phyloP scores from a whole-genome alignment of 345 rosid species.

The Noccaea bulbosa region DNA sequence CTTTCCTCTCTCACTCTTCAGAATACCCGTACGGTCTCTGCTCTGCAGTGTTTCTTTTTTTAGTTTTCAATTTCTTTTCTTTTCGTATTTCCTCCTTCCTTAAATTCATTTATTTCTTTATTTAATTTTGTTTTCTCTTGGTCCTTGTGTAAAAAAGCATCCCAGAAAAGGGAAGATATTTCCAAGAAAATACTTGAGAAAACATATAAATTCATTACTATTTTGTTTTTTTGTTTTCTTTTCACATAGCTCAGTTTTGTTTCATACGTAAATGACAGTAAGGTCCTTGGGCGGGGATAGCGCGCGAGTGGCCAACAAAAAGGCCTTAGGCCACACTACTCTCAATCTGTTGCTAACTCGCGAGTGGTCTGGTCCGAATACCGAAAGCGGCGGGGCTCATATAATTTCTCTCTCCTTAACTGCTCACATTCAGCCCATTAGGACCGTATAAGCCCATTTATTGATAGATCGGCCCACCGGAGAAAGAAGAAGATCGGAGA shows the following conservation, averaged over 20 bases:
- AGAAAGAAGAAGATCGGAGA: neutral
- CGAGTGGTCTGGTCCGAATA: slow-evolving; percentile 23
- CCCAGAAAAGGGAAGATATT: slow-evolving; percentile 32
- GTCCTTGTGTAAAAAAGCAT: slow-evolving; percentile 28
- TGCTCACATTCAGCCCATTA: neutral
- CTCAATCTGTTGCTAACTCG: neutral
- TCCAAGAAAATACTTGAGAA: slow-evolving; percentile 21
- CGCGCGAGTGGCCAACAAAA: slow-evolving; percentile 40
- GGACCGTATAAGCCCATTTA: slow-evolving; percentile 1
- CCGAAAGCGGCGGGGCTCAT: slow-evolving; percentile 19
- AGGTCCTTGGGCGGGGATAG: slow-evolving; percentile 24
- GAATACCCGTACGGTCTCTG: slow-evolving; percentile 49
- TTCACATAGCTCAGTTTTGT: no score
- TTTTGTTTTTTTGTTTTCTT: no score
- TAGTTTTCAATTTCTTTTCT: slow-evolving; percentile 11
- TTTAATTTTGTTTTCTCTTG: slow-evolving; percentile 17
- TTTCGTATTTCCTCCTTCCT: neutral
- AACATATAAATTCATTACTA: neutral
- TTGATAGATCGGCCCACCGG: neutral
- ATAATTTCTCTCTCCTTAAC: neutral
- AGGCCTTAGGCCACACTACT: neutral
- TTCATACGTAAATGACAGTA: neutral
- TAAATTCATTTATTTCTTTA: no score
- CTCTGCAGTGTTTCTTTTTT: slow-evolving; percentile 39
- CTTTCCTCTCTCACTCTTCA: slow-evolving; percentile 41